These are phyloP conservation scores for Krasilnikovozyma curviuscula DNA, from an alignment of 768 basidiomycete species.

Conservation along the genomic window DNA sequence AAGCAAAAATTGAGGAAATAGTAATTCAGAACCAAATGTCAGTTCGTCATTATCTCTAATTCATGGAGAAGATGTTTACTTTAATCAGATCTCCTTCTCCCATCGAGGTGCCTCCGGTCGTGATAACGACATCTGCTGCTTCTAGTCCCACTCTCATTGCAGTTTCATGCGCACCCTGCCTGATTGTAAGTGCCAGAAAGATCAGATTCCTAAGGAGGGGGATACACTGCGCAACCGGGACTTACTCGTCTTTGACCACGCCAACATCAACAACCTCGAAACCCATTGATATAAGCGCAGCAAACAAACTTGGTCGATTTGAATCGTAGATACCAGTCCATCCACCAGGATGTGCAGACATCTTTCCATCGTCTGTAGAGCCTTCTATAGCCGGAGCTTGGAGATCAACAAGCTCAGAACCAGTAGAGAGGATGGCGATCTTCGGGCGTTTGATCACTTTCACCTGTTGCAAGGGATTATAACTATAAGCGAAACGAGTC, in stretches of 20 bases:
- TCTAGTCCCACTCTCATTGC: slow-evolving; percentile 41
- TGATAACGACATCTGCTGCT: slow-evolving; percentile 52
- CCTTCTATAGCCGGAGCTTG: slow-evolving; percentile 27
- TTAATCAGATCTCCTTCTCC: slow-evolving; percentile 71
- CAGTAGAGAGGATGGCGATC: slow-evolving; percentile 66
- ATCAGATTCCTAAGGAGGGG: slow-evolving; percentile 24
- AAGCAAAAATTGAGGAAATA: background rate
- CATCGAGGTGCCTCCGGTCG: slow-evolving; percentile 85
- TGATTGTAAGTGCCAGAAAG: background rate
- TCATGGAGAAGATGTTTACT: background rate
- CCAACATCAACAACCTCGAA: slow-evolving; percentile 64
- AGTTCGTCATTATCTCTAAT: background rate
- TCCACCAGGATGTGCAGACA: slow-evolving; percentile 15
- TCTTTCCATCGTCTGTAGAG: slow-evolving; percentile 16
- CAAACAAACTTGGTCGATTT: slow-evolving; percentile 58
- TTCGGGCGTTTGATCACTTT: slow-evolving; percentile 49
- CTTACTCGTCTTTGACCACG: slow-evolving; percentile 55
- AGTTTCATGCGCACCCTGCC: slow-evolving; percentile 25
- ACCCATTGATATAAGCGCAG: slow-evolving; percentile 49
- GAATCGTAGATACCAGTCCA: slow-evolving; percentile 72
- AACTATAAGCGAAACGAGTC: background rate
- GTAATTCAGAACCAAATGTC: background rate
- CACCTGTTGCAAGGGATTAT: slow-evolving; percentile 33
- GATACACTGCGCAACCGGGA: slow-evolving; percentile 10
- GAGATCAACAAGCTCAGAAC: slow-evolving; percentile 58